phyloP scores from a whole-genome alignment of 331 rosid genomes.

The Telfairia occidentalis region DNA sequence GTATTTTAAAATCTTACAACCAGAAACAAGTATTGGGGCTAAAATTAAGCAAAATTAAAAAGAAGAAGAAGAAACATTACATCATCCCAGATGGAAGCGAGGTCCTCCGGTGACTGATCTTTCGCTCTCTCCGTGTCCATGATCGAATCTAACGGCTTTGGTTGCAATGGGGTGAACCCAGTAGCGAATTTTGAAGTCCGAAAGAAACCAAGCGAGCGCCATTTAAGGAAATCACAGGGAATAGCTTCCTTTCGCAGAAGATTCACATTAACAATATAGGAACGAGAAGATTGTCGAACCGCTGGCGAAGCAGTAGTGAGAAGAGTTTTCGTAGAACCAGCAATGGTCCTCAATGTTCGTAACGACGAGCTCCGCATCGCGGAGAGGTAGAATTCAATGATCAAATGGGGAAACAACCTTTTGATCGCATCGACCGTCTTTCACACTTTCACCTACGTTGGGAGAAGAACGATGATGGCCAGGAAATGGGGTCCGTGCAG shows the following conservation, averaged over 20 bases:
- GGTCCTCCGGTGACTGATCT: constrained; percentile 60
- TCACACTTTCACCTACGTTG: neutral
- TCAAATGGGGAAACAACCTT: constrained; percentile 15
- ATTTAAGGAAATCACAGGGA: constrained; percentile 44
- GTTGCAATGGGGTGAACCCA: constrained; percentile 72
- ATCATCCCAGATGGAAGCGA: constrained; percentile 81
- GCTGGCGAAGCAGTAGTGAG: constrained; percentile 10
- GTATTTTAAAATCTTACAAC: neutral
- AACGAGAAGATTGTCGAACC: constrained; percentile 18
- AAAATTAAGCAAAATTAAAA: neutral
- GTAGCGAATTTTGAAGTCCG: constrained; percentile 67
- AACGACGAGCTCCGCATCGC: constrained; percentile 40
- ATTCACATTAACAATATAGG: constrained; percentile 15
- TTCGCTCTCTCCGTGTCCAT: constrained; percentile 53
- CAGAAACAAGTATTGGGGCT: neutral
- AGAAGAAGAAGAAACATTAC: constrained; percentile 29
- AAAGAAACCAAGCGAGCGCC: constrained; percentile 63
- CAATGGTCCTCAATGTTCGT: constrained; percentile 26
- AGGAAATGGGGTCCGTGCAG: neutral
- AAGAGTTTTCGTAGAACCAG: constrained; percentile 16
- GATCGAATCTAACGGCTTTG: constrained; percentile 65
- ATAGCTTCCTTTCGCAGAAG: constrained; percentile 21
- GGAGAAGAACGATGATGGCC: neutral
- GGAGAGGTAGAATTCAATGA: neutral
- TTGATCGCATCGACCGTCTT: constrained; percentile 18